Percentiles rank a stretch among this genome's conserved stretches.
Evolutionary conservation across 495 filamentous ascomycete genomes (phyloP).

Genomic region (Neurospora sp.): DNA sequence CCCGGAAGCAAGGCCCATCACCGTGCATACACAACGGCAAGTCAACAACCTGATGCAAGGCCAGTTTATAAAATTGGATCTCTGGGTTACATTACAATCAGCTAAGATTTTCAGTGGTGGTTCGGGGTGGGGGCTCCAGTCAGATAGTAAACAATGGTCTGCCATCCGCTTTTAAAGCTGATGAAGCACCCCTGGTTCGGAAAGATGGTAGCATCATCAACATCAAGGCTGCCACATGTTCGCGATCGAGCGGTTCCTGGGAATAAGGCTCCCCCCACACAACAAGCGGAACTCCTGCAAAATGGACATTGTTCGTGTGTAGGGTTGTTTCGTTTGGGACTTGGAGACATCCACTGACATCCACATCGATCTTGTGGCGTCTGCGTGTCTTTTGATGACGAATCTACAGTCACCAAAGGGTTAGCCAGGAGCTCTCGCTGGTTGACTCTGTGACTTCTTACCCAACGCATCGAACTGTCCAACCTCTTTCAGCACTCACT

Average conservation of each 20-base stretch:
- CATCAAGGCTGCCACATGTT: neutral
- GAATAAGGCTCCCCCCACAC: neutral
- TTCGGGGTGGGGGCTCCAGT: neutral
- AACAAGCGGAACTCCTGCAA: neutral
- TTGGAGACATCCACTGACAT: neutral
- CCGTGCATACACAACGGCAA: neutral
- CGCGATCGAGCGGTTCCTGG: neutral
- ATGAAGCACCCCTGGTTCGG: neutral
- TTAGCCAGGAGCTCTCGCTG: neutral
- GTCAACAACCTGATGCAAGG: neutral
- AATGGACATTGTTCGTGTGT: neutral
- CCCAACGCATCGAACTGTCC: neutral
- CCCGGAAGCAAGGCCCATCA: neutral
- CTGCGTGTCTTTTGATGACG: neutral
- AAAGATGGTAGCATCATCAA: neutral
- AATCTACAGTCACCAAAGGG: neutral
- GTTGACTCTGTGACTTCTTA: neutral
- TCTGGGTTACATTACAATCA: neutral
- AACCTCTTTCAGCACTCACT: neutral
- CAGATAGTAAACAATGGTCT: neutral
- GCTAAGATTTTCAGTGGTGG: neutral
- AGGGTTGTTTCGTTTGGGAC: neutral
- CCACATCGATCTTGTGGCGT: neutral
- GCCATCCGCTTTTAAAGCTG: neutral
- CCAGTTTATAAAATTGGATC: neutral